A percentile compares a stretch with the other conserved stretches of the same genome.
Evolutionary conservation across 1,284 basidiomycete genomes (phyloP).

Genomic region (Fereydounia khargensis): DNA sequence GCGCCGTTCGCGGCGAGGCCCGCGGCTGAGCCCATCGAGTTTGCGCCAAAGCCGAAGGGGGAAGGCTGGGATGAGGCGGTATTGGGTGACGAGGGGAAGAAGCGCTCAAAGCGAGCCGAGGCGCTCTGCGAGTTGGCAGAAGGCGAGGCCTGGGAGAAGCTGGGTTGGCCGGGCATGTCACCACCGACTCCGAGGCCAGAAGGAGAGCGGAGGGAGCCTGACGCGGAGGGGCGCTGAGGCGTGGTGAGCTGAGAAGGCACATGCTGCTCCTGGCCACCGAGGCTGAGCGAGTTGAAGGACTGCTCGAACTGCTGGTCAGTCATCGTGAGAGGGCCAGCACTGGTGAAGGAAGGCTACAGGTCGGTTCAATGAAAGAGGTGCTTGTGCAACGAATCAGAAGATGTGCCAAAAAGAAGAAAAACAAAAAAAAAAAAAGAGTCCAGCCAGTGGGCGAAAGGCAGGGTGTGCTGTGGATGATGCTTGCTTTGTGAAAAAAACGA

Average conservation of each 20-base stretch:
- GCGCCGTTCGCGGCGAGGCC: constrained; percentile 28
- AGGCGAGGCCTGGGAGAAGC: constrained; percentile 3
- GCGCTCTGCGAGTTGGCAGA: constrained; percentile 27
- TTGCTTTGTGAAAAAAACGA: too few relatives aligned
- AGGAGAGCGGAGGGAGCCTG: constrained; percentile 20
- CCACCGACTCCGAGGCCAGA: constrained; percentile 6
- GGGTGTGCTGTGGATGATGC: too few relatives aligned
- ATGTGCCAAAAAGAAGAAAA: too few relatives aligned
- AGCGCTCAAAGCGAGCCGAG: constrained; percentile 47
- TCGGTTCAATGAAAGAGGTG: too few relatives aligned
- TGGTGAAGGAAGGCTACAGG: too few relatives aligned
- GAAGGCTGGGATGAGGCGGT: constrained; percentile 18
- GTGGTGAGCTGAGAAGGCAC: constrained; percentile 8
- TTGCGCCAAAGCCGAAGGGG: constrained; percentile 18
- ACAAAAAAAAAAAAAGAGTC: too few relatives aligned
- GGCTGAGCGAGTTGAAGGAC: constrained; percentile 20
- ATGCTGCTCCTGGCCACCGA: constrained; percentile 19
- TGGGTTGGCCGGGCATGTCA: constrained; percentile 17
- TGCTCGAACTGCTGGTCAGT: constrained; percentile 27
- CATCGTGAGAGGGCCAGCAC: constrained; percentile 9
- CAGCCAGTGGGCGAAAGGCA: too few relatives aligned
- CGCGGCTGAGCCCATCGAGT: constrained; percentile 19
- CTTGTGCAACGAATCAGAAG: too few relatives aligned
- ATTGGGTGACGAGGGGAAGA: constrained; percentile 36
- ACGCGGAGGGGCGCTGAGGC: constrained; percentile 8